These are phyloP conservation scores for Phytophthora pinifolia DNA, from an alignment of 352 stramenopile species.

Conservation along the genomic window DNA sequence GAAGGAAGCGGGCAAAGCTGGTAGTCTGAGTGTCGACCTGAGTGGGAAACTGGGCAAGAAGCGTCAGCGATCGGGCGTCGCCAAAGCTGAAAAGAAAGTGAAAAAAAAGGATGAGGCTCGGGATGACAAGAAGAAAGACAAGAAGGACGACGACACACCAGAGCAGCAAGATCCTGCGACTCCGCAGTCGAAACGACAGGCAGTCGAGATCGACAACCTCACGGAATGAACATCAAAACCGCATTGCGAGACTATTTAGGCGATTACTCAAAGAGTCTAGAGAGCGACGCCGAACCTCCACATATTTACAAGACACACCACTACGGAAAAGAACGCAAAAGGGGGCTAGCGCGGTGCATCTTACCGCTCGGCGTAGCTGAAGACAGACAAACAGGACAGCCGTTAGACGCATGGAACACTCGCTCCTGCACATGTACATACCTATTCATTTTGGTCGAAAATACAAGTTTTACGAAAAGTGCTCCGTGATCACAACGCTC, in stretches of 20 bases:
- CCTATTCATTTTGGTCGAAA: constrained; percentile 41
- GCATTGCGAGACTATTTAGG: constrained; percentile 42
- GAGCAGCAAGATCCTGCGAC: constrained; percentile 15
- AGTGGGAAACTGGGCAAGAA: constrained; percentile 60
- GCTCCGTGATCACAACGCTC: constrained; percentile 31
- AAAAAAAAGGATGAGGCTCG: no score
- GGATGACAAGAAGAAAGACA: no score
- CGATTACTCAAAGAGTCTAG: constrained; percentile 23
- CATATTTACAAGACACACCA: constrained; percentile 34
- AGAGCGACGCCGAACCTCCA: constrained; percentile 27
- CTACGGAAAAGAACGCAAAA: constrained; percentile 19
- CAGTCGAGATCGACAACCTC: constrained; percentile 41
- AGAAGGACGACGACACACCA: constrained; percentile 9
- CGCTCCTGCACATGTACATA: constrained; percentile 39
- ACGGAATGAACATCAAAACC: constrained; percentile 29
- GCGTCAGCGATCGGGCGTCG: constrained; percentile 40
- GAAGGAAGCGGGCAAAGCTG: constrained; percentile 3
- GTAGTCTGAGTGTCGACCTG: constrained; percentile 33
- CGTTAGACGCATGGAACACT: constrained; percentile 27
- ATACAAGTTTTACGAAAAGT: constrained; percentile 38
- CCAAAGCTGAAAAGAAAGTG: not conserved
- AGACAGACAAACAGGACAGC: constrained; percentile 28
- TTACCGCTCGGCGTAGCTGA: constrained; percentile 31
- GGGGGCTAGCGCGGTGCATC: constrained; percentile 16
- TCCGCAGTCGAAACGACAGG: constrained; percentile 45